These are phyloP conservation scores for Echria macrotheca DNA, from an alignment of 495 filamentous ascomycete species.

Conservation along the genomic window DNA sequence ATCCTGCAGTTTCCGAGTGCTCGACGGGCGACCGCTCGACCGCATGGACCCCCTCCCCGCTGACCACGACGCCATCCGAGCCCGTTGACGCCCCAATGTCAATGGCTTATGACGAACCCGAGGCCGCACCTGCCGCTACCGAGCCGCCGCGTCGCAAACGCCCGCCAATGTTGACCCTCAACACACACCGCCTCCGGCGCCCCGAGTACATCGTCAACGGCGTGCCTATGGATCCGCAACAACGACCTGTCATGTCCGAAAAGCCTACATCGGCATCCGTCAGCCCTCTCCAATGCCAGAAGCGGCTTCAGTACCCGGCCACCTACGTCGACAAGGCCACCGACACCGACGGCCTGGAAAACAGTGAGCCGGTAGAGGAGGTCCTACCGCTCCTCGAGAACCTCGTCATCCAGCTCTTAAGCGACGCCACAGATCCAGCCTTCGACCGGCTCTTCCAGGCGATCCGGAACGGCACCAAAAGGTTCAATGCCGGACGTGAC, in stretches of 20 bases:
- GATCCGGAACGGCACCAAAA: slow-evolving; percentile 25
- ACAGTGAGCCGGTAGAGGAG: slow-evolving; percentile 19
- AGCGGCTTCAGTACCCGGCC: not conserved
- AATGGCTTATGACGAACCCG: too few species aligned
- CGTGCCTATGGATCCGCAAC: not conserved
- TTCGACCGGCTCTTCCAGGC: slow-evolving; percentile 30
- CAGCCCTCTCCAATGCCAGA: too few species aligned
- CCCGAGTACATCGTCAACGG: too few species aligned
- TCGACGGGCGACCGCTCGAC: too few species aligned
- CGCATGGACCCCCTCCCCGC: not conserved
- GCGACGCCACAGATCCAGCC: slow-evolving; percentile 18
- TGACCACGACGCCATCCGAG: too few species aligned
- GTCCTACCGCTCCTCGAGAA: slow-evolving; percentile 40
- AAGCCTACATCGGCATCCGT: too few species aligned
- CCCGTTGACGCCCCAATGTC: too few species aligned
- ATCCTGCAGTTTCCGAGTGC: too few species aligned
- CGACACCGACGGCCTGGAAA: slow-evolving; percentile 7
- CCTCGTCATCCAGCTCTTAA: slow-evolving; percentile 36
- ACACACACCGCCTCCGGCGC: not conserved
- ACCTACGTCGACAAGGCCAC: slow-evolving; percentile 17
- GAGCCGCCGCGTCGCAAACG: slow-evolving; percentile 7
- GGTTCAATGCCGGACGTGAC: not conserved
- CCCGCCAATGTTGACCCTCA: slow-evolving; percentile 9
- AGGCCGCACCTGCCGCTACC: not conserved
- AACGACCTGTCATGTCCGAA: too few species aligned